phyloP scores from a whole-genome alignment of 768 basidiomycete species.

The Rickenella mellea region DNA sequence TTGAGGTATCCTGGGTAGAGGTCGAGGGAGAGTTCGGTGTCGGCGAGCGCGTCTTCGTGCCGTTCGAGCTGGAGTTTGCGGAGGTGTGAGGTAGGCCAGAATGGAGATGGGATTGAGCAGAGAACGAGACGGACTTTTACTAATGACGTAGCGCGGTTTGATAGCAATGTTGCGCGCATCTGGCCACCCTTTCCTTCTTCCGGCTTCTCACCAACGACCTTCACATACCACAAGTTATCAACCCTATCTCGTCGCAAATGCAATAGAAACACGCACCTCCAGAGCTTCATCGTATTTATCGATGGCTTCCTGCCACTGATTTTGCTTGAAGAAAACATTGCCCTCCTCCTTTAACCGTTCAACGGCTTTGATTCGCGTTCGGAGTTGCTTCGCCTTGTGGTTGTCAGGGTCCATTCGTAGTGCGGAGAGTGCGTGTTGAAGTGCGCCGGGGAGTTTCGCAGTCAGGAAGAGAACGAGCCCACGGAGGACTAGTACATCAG shows the following conservation, averaged over 20 bases:
- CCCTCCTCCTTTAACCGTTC: slow-evolving; percentile 83
- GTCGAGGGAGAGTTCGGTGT: slow-evolving; percentile 58
- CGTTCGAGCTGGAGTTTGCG: slow-evolving; percentile 39
- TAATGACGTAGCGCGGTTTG: slow-evolving; percentile 77
- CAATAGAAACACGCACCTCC: slow-evolving; percentile 32
- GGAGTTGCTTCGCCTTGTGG: slow-evolving; percentile 55
- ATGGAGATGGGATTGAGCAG: slow-evolving; percentile 5
- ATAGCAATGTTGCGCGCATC: slow-evolving; percentile 70
- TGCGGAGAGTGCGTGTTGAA: slow-evolving; percentile 62
- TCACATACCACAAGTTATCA: slow-evolving; percentile 2
- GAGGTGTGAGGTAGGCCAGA: background rate
- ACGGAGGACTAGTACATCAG: slow-evolving; percentile 70
- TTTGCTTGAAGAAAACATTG: slow-evolving; percentile 62
- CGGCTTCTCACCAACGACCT: slow-evolving; percentile 58
- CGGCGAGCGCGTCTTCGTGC: slow-evolving; percentile 59
- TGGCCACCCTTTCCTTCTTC: slow-evolving; percentile 76
- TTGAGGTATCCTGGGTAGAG: slow-evolving; percentile 68
- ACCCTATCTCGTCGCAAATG: background rate
- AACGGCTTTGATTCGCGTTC: slow-evolving; percentile 75
- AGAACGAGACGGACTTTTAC: slow-evolving; percentile 43
- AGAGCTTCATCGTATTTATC: slow-evolving; percentile 64
- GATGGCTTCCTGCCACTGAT: slow-evolving; percentile 50
- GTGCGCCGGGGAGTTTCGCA: slow-evolving; percentile 59
- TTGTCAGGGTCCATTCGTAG: slow-evolving; percentile 74
- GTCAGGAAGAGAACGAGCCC: slow-evolving; percentile 72